Evolutionary conservation across 2,329 filamentous ascomycete species (phyloP).

Genomic region (Ceratocystis smalleyi): DNA sequence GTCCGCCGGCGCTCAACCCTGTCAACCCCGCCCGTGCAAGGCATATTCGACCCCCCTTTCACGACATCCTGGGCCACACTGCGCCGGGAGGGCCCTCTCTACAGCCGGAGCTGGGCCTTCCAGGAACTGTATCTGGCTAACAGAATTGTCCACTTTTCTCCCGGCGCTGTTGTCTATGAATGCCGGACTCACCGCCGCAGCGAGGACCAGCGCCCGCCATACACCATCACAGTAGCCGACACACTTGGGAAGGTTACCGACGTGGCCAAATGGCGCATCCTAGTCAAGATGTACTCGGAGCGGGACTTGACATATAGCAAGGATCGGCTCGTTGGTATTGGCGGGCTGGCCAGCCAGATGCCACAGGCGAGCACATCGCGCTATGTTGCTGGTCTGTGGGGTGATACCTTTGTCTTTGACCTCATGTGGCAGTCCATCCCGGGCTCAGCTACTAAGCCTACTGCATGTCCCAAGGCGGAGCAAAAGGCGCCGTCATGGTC

Average conservation of each 20-base stretch:
- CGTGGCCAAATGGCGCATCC: slow-evolving; percentile 21
- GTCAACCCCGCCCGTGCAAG: slow-evolving; percentile 9
- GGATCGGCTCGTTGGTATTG: slow-evolving; percentile 23
- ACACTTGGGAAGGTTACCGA: slow-evolving; percentile 15
- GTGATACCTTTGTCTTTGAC: slow-evolving; percentile 16
- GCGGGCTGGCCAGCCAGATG: slow-evolving; percentile 21
- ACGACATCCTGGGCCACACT: slow-evolving; percentile 16
- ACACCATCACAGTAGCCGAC: slow-evolving; percentile 20
- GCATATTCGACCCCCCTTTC: slow-evolving; percentile 16
- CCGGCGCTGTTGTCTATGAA: slow-evolving; percentile 19
- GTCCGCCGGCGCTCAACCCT: slow-evolving; percentile 12
- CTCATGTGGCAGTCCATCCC: slow-evolving; percentile 16
- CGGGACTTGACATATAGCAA: slow-evolving; percentile 18
- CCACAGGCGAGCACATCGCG: slow-evolving; percentile 18
- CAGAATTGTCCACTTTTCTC: slow-evolving; percentile 9
- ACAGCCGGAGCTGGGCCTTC: slow-evolving; percentile 19
- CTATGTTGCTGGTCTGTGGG: slow-evolving; percentile 24
- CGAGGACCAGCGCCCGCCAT: slow-evolving; percentile 12
- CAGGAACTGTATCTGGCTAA: slow-evolving; percentile 13
- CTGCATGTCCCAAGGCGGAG: slow-evolving; percentile 8
- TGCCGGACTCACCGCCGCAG: slow-evolving; percentile 20
- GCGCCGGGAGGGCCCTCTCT: slow-evolving; percentile 17
- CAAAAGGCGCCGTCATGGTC: slow-evolving; percentile 16
- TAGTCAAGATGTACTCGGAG: slow-evolving; percentile 22
- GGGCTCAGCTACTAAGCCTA: slow-evolving; percentile 10